Evolutionary conservation across 208 protist genomes (phyloP), one percentile per base, ranked within the genome.

Genomic region (Blastocrithidia nonstop): DNA sequence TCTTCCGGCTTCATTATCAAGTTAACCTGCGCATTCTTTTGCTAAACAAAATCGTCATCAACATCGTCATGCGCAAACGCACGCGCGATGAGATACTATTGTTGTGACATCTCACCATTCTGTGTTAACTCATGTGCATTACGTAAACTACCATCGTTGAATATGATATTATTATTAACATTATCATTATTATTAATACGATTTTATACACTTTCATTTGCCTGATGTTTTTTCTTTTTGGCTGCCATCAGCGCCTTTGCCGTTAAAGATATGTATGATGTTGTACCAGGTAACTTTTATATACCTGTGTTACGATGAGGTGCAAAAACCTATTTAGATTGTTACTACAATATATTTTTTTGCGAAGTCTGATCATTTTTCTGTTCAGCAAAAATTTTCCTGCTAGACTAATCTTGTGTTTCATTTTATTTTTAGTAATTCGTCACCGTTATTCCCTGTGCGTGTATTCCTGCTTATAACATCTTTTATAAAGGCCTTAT

Each of bases 31-130:
- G 66, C 45, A 21, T 80, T 64, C 50, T 95, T 95, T 55, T 89
- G 72, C 40, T 79, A 75, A 17, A 90, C 54, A 51, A 95, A 93
- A 31, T 95, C 84, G 6, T 76, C 88, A 44, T 91, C 78, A 2
- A 95, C 62, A 32, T 91, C 80, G 53, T 95, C 88, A 3, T 79
- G 41, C 16, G 83, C 88, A 63, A 95, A 95, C 17, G 88, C 88
- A 42, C 84, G 77, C n/a, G 75, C 70, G 36, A 95, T 73, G 9
- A 95, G 67, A 39, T 93, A 93, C 22, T 88, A 71, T 42, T 95
- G 84, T 25, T 88, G 59, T 43, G 68, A 31, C 13, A 55, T 41
- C 33, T 63, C 17, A 16, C 58, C 52, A 28, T 78, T 46, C 43
- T 73, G 54, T 5, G 58, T 16, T 13, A 37, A 24, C 20, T 42